Percentiles rank a stretch among this genome's conserved stretches.
phyloP scores from a whole-genome alignment of 805 yeast species.

The Huiozyma naganishii region DNA sequence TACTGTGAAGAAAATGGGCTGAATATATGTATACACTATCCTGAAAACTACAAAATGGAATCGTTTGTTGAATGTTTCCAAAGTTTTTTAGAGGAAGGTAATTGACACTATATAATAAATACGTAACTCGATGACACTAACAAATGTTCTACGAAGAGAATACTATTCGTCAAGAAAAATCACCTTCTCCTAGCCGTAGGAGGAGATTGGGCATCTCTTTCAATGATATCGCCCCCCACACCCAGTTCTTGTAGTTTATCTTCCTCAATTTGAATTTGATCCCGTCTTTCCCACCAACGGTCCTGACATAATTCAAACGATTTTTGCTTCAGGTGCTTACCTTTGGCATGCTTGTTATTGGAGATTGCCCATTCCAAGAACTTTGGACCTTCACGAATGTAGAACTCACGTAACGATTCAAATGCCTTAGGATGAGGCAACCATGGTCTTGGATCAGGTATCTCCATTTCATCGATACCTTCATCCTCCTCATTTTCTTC shows the following conservation, averaged over 20 bases:
- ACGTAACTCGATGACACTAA: not conserved
- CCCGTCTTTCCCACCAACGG: conserved; percentile 98
- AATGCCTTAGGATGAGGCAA: conserved; percentile 94
- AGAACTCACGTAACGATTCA: conserved; percentile 74
- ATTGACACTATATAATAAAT: too few relatives aligned
- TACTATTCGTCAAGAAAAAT: too few relatives aligned
- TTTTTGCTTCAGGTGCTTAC: conserved; percentile 78
- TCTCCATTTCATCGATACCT: conserved; percentile 51
- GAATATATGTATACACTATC: conserved; percentile 21
- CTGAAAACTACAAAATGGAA: conserved; percentile 20
- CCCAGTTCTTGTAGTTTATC: conserved; percentile 84
- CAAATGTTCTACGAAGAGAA: not conserved
- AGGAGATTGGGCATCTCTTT: conserved; percentile 46
- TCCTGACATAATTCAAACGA: conserved; percentile 87
- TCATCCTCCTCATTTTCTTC: conserved; percentile 59
- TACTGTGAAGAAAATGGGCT: conserved; percentile 14
- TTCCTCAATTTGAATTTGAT: conserved; percentile 77
- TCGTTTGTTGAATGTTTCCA: conserved; percentile 22
- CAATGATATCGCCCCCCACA: conserved; percentile 82
- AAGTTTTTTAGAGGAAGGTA: conserved; percentile 16
- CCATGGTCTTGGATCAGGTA: conserved; percentile 93
- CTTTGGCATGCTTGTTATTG: conserved; percentile 74
- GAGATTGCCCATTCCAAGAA: conserved; percentile 92
- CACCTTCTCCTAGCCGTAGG: conserved; percentile 42
- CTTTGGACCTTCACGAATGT: conserved; percentile 73